phyloP scores from a whole-genome alignment of 805 yeast genomes.

The Sporopachydermia lactativora region DNA sequence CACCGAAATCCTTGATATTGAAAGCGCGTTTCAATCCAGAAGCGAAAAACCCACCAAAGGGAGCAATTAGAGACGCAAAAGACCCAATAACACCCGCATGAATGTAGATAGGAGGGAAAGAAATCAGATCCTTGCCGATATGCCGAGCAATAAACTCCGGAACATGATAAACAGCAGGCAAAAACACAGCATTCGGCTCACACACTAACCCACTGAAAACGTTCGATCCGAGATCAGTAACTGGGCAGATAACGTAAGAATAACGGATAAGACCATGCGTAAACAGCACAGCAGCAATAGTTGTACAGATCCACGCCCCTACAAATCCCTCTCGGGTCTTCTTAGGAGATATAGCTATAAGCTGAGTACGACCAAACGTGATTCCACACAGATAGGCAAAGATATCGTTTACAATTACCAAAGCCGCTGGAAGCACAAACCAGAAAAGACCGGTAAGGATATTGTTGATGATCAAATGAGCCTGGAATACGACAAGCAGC shows the following conservation, averaged over 20 bases:
- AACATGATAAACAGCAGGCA: slow-evolving; percentile 62
- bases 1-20: slow-evolving; percentile 94
- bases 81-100: slow-evolving; percentile 80
- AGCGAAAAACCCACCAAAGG: slow-evolving; percentile 97
- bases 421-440: slow-evolving; percentile 84
- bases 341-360: slow-evolving; percentile 89
- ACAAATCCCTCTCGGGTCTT: slow-evolving; percentile 95
- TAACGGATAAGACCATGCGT: slow-evolving; percentile 50
- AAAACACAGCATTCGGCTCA: slow-evolving; percentile 79
- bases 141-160: slow-evolving; percentile 52
- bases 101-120: slow-evolving; percentile 77
- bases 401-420: slow-evolving; percentile 89
- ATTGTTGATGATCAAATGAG: slow-evolving; percentile 82
- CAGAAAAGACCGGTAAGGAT: slow-evolving; percentile 84
- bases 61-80: slow-evolving; percentile 94
- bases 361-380: slow-evolving; percentile 85
- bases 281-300: slow-evolving; percentile 52
- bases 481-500: slow-evolving; percentile 81
- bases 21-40: slow-evolving; percentile 95
- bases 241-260: slow-evolving; percentile 81
- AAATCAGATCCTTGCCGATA: slow-evolving; percentile 32
- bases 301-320: slow-evolving; percentile 96
- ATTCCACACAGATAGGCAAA: slow-evolving; percentile 96
- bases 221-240: slow-evolving; percentile 45
- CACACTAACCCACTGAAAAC: slow-evolving; percentile 54